Evolutionary conservation across 345 rosid genomes (phyloP).

Genomic region (Reutealis trisperma): DNA sequence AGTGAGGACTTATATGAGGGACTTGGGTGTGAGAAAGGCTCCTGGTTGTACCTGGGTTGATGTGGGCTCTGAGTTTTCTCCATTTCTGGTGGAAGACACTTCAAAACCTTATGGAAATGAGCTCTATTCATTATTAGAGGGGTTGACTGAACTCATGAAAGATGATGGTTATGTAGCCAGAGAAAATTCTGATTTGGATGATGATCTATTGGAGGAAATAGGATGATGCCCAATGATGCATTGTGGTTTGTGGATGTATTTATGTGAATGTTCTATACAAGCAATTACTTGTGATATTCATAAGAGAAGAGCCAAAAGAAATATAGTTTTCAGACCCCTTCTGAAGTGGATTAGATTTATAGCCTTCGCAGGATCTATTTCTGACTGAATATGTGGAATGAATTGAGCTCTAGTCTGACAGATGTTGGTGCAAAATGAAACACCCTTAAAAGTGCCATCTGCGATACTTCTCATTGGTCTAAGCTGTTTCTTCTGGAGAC

Average conservation of each 20-base stretch:
- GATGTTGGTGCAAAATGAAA: not conserved
- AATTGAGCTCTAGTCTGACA: not conserved
- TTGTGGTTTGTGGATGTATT: not conserved
- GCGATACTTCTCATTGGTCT: too few relatives aligned
- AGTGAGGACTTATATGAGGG: slow-evolving; percentile 70
- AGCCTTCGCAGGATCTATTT: not conserved
- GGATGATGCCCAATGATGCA: not conserved
- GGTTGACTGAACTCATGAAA: slow-evolving; percentile 63
- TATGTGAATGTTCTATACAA: too few relatives aligned
- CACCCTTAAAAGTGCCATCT: not conserved
- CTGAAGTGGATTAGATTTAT: not conserved
- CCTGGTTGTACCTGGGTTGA: slow-evolving; percentile 80
- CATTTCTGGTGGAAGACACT: slow-evolving; percentile 63
- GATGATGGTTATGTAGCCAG: slow-evolving; percentile 26
- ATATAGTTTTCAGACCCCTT: not conserved
- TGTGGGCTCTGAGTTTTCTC: slow-evolving; percentile 49
- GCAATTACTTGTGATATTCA: too few relatives aligned
- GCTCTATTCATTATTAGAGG: slow-evolving; percentile 55
- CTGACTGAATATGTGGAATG: not conserved
- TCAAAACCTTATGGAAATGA: slow-evolving; percentile 42
- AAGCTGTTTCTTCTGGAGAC: not conserved
- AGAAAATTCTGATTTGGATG: slow-evolving; percentile 3
- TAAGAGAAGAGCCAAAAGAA: too few relatives aligned
- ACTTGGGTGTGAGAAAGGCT: slow-evolving; percentile 64
- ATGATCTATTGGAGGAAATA: slow-evolving; percentile 10